Conservation (phyloP, 2,329 filamentous ascomycete species). For the Alternaria metachromatica region DNA sequence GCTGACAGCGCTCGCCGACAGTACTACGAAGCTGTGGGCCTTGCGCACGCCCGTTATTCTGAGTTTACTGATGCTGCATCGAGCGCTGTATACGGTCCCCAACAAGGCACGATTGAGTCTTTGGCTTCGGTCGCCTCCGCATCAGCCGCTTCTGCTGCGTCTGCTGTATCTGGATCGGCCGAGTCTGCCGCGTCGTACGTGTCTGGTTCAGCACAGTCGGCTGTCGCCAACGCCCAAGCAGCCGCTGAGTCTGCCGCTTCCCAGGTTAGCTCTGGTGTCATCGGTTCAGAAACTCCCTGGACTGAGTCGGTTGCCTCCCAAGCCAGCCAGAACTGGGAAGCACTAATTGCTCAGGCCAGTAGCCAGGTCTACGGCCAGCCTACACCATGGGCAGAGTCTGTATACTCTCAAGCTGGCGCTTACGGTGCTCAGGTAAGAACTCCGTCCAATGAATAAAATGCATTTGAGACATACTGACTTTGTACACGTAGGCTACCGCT, state of each 20-base stretch:
- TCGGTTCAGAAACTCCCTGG: slow-evolving; percentile 58
- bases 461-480: not conserved
- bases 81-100: slow-evolving; percentile 66
- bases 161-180: slow-evolving; percentile 54
- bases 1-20: slow-evolving; percentile 68
- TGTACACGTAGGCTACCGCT: slow-evolving; percentile 57
- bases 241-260: slow-evolving; percentile 55
- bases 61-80: slow-evolving; percentile 77
- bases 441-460: not conserved
- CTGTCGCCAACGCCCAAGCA: slow-evolving; percentile 56
- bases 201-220: slow-evolving; percentile 44
- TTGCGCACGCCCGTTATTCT: slow-evolving; percentile 80
- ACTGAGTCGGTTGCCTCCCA: slow-evolving; percentile 62
- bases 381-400: slow-evolving; percentile 56
- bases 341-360: slow-evolving; percentile 69
- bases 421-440: slow-evolving; percentile 61
- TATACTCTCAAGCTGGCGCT: slow-evolving; percentile 60
- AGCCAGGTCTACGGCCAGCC: slow-evolving; percentile 73
- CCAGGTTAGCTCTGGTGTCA: slow-evolving; percentile 54
- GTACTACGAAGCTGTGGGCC: slow-evolving; percentile 79
- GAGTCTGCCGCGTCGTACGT: slow-evolving; percentile 58
- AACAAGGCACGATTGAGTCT: slow-evolving; percentile 44
- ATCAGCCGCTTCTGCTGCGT: slow-evolving; percentile 49
- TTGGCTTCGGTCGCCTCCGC: slow-evolving; percentile 48
- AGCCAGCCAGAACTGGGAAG: slow-evolving; percentile 69